Conservation (phyloP, 2,329 filamentous ascomycete species). For the Hypoxylon sp. region DNA sequence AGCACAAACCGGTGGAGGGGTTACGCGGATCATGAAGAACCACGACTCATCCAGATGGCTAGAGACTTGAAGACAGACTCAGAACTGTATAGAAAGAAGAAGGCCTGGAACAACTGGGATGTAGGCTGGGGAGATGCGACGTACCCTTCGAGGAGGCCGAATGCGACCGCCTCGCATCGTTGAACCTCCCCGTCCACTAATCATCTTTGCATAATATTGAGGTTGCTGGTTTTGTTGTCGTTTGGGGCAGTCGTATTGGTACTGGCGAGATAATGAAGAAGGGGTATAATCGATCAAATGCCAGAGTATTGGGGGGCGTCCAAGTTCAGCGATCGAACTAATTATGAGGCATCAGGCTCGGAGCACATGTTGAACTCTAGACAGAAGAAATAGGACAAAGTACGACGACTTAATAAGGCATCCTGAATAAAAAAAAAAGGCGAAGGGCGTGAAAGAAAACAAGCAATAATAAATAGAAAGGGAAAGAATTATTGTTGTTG, state of each 20-base stretch:
- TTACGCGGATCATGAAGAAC: conserved; percentile 14
- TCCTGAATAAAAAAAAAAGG: not conserved
- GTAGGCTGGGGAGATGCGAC: conserved; percentile 27
- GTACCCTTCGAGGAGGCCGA: conserved; percentile 54
- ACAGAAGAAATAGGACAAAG: not conserved
- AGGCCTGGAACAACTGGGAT: not conserved
- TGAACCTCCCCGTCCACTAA: conserved; percentile 54
- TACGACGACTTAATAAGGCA: not conserved
- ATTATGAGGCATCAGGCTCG: not conserved
- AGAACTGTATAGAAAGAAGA: conserved; percentile 17
- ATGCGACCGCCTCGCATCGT: conserved; percentile 53
- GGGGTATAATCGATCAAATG: not conserved
- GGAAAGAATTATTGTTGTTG: not conserved
- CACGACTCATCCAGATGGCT: conserved; percentile 25
- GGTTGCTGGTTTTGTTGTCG: not conserved
- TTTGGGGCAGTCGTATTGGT: not conserved
- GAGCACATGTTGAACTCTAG: conserved; percentile 5
- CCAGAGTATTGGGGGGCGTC: not conserved
- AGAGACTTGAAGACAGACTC: conserved; percentile 23
- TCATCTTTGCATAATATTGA: conserved; percentile 49
- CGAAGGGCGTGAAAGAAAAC: not conserved
- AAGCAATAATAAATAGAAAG: not conserved
- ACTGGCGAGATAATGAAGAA: not conserved
- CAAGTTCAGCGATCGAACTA: not conserved
- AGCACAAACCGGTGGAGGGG: conserved; percentile 23